phyloP scores from a whole-genome alignment of 139 green algal species.

The Coelastrella sp. region DNA sequence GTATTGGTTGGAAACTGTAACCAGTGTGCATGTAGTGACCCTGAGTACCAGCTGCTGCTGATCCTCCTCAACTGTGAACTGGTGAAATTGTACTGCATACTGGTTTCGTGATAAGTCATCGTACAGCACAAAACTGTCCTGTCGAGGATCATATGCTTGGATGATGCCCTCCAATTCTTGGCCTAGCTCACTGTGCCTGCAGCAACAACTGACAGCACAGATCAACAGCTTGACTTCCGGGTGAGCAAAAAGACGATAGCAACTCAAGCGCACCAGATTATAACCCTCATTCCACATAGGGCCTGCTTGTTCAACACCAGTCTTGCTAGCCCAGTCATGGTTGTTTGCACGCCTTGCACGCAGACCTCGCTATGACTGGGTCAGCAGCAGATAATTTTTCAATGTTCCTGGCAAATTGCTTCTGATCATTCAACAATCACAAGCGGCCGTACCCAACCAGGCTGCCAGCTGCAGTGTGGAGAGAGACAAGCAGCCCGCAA shows the following conservation, averaged over 20 bases:
- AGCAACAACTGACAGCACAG: not conserved
- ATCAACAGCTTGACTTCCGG: not conserved
- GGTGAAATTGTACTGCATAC: conserved; percentile 38
- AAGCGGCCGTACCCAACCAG: too few relatives aligned
- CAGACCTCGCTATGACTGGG: not conserved
- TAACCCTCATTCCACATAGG: conserved; percentile 12
- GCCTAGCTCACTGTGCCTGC: not conserved
- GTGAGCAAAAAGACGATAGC: not conserved
- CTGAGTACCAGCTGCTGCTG: conserved; percentile 35
- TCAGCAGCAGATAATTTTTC: too few relatives aligned
- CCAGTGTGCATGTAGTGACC: conserved; percentile 2
- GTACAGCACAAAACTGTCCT: conserved; percentile 17
- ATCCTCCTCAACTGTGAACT: conserved; percentile 47
- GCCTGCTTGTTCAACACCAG: conserved; percentile 26
- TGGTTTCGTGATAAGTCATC: not conserved
- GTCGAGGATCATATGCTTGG: not conserved
- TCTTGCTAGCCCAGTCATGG: conserved; percentile 9
- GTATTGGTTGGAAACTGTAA: not conserved
- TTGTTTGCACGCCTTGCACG: not conserved
- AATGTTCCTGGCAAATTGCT: too few relatives aligned
- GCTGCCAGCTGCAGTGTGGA: not conserved
- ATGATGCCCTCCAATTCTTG: conserved; percentile 6
- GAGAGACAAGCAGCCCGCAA: too few relatives aligned
- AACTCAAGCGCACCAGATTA: conserved; percentile 17
- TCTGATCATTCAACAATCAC: too few relatives aligned